These are phyloP conservation scores for Apium graveolens DNA, from an alignment of 129 eudicot genomes.

Conservation along the genomic window DNA sequence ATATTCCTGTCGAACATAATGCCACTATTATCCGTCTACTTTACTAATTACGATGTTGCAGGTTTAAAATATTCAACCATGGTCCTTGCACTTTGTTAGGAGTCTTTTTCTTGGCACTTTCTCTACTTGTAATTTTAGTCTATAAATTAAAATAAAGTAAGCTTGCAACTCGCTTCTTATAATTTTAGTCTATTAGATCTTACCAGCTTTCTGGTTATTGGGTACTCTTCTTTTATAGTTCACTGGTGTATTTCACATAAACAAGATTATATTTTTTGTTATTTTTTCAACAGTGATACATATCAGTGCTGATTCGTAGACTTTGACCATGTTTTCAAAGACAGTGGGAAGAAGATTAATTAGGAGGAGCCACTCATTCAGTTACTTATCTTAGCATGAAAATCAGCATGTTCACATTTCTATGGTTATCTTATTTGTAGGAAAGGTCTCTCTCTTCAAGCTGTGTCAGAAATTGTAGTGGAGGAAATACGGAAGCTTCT, in stretches of 20 bases:
- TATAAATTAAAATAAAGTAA: neutral
- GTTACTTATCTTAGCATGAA: neutral
- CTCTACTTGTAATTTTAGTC: neutral
- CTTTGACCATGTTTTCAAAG: neutral
- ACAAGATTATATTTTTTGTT: neutral
- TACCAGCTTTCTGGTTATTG: neutral
- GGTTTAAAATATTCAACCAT: too few relatives aligned
- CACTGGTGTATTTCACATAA: neutral
- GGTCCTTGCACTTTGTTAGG: too few relatives aligned
- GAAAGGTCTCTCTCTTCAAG: slow-evolving; percentile 64
- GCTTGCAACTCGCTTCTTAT: neutral
- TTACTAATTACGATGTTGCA: too few relatives aligned
- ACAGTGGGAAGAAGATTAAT: neutral
- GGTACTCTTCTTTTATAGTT: neutral
- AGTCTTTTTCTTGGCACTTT: too few relatives aligned
- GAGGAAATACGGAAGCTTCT: slow-evolving; percentile 53
- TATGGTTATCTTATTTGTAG: slow-evolving; percentile 24
- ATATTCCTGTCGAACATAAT: neutral
- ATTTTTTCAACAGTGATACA: neutral
- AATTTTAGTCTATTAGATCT: neutral
- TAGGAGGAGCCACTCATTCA: neutral
- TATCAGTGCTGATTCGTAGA: neutral
- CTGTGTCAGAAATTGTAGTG: slow-evolving; percentile 55
- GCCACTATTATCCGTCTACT: neutral
- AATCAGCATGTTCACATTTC: neutral